Evolutionary conservation across 2,329 filamentous ascomycete species (phyloP).

Genomic region (Colletotrichum falcatum): DNA sequence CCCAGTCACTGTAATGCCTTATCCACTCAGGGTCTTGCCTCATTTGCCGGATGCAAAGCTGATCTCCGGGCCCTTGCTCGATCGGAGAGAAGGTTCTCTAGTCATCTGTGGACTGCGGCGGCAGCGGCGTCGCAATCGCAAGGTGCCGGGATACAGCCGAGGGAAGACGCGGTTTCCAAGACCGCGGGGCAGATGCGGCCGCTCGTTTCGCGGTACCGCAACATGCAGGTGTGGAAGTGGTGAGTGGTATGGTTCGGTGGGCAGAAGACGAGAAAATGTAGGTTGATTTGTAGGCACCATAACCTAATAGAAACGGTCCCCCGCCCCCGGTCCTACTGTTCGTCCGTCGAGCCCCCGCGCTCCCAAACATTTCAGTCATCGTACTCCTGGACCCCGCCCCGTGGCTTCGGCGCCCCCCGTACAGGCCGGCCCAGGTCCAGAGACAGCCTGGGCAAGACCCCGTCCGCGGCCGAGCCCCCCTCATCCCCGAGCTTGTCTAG

Average conservation of each 20-base stretch:
- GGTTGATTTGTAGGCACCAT: neutral
- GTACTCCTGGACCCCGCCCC: conserved; percentile 23
- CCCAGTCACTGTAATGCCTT: too few species aligned
- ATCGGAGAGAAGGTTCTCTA: too few species aligned
- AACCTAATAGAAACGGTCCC: neutral
- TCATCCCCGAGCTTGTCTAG: conserved; percentile 31
- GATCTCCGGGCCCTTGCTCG: too few species aligned
- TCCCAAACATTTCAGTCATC: conserved; percentile 1
- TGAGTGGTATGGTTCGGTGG: neutral
- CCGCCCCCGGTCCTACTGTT: neutral
- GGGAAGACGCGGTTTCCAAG: too few species aligned
- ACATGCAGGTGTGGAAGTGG: conserved; percentile 49
- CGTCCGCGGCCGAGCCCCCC: conserved; percentile 5
- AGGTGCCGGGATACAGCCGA: too few species aligned
- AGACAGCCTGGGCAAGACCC: conserved; percentile 9
- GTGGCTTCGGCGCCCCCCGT: conserved; percentile 14
- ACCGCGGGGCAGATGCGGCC: conserved; percentile 46
- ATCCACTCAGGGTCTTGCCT: too few species aligned
- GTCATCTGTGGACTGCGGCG: too few species aligned
- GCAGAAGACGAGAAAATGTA: neutral
- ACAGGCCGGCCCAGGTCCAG: conserved; percentile 6
- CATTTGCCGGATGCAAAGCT: too few species aligned
- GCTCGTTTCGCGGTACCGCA: conserved; percentile 47
- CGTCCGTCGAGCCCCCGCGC: neutral
- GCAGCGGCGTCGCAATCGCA: too few species aligned